Conservation (phyloP, 345 rosid genomes). For the Salix koriyanagi region DNA sequence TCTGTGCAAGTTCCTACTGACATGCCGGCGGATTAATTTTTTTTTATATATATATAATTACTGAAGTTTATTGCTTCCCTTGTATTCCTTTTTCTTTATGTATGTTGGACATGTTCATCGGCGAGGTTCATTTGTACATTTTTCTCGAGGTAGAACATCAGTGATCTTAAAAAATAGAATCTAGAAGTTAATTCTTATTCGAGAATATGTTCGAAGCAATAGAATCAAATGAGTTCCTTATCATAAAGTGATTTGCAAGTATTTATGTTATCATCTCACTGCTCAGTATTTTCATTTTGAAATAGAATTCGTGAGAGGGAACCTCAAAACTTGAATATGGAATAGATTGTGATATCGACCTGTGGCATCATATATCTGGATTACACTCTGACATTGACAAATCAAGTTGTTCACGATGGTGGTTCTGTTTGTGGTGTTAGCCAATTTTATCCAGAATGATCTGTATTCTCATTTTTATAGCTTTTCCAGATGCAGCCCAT, state of each 20-base stretch:
- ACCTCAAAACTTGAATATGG: background rate
- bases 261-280: background rate
- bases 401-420: background rate
- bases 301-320: background rate
- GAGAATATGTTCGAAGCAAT: background rate
- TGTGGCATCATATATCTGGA: background rate
- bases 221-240: background rate
- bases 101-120: background rate
- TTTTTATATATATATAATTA: too few relatives aligned
- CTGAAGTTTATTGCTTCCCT: background rate
- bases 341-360: background rate
- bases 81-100: background rate
- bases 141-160: background rate
- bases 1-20: background rate
- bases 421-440: background rate
- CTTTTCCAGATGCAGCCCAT: background rate
- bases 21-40: background rate
- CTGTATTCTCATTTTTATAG: background rate
- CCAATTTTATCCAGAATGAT: background rate
- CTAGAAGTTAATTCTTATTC: background rate
- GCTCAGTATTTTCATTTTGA: background rate
- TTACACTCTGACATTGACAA: background rate
- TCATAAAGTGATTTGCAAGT: background rate
- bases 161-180: background rate
- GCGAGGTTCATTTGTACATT: background rate